Percentiles rank a stretch among this genome's conserved stretches.
Evolutionary conservation across 768 basidiomycete species (phyloP).

Genomic region (Psilocybe subaeruginosa): DNA sequence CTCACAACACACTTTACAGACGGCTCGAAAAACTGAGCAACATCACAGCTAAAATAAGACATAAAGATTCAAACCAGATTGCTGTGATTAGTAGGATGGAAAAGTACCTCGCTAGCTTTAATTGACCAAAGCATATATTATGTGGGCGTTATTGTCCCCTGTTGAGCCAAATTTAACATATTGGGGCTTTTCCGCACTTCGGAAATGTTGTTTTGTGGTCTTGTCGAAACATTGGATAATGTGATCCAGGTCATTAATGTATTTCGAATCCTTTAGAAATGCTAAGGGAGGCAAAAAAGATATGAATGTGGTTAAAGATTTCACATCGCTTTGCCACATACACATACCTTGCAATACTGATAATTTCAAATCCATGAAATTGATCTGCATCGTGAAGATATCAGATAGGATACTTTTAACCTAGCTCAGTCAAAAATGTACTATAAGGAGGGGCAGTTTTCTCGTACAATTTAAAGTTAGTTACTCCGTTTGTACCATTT

Average conservation of each 20-base stretch:
- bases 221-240: conserved; percentile 49
- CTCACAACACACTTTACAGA: conserved; percentile 34
- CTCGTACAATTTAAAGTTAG: conserved; percentile 32
- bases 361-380: conserved; percentile 53
- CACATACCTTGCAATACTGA: conserved; percentile 40
- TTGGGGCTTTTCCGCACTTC: conserved; percentile 38
- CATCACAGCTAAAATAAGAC: conserved; percentile 25
- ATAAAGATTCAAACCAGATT: neutral
- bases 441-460: conserved; percentile 42
- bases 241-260: conserved; percentile 41
- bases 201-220: conserved; percentile 50
- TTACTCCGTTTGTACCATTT: conserved; percentile 27
- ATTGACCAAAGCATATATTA: conserved; percentile 49
- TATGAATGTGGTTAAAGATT: conserved; percentile 11
- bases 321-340: conserved; percentile 18
- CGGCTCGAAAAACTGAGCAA: conserved; percentile 37
- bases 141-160: conserved; percentile 40
- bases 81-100: neutral
- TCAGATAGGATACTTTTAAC: neutral
- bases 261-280: conserved; percentile 42
- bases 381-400: conserved; percentile 34
- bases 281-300: neutral
- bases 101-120: conserved; percentile 42
- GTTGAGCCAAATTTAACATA: conserved; percentile 52
- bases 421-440: no score